phyloP scores from a whole-genome alignment of 83 land plant species.

The Larix sibirica region DNA sequence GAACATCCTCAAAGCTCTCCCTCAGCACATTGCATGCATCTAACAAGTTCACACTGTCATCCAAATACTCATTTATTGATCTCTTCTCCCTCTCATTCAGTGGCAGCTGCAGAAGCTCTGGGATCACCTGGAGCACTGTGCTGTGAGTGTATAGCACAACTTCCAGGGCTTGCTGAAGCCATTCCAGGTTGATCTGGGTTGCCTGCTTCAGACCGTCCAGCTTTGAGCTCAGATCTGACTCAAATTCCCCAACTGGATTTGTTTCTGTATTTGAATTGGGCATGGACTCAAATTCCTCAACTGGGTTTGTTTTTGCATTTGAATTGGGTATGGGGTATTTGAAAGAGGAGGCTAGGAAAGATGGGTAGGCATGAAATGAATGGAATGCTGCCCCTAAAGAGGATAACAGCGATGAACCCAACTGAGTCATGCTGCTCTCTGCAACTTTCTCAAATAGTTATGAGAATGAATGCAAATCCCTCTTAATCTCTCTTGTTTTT shows the following conservation, averaged over 20 bases:
- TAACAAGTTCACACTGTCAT: conserved; percentile 30
- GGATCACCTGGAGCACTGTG: conserved; percentile 10
- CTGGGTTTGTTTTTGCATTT: too few relatives aligned
- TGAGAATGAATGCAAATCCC: too few relatives aligned
- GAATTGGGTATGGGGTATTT: neutral
- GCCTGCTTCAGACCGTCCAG: conserved; percentile 18
- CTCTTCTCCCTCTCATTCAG: conserved; percentile 20
- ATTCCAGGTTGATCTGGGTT: conserved; percentile 21
- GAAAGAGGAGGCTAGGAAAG: neutral
- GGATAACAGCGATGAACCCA: conserved; percentile 18
- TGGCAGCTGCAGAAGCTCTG: conserved; percentile 21
- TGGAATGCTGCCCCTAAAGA: conserved; percentile 18
- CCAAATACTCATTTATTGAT: conserved; percentile 27
- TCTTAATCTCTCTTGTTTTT: too few relatives aligned
- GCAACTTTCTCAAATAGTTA: too few relatives aligned
- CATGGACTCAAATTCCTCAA: neutral
- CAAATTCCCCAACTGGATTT: conserved; percentile 12
- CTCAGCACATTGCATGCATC: conserved; percentile 26
- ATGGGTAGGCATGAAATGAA: conserved; percentile 7
- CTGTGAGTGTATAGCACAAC: conserved; percentile 19
- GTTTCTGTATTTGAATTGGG: neutral
- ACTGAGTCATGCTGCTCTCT: neutral
- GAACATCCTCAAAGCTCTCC: conserved; percentile 22
- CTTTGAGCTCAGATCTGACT: conserved; percentile 11
- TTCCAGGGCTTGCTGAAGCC: conserved; percentile 23